Evolutionary conservation across 2,329 filamentous ascomycete genomes (phyloP), one percentile per base, ranked within the genome.

Genomic region (Apiospora rasikravindrae): DNA sequence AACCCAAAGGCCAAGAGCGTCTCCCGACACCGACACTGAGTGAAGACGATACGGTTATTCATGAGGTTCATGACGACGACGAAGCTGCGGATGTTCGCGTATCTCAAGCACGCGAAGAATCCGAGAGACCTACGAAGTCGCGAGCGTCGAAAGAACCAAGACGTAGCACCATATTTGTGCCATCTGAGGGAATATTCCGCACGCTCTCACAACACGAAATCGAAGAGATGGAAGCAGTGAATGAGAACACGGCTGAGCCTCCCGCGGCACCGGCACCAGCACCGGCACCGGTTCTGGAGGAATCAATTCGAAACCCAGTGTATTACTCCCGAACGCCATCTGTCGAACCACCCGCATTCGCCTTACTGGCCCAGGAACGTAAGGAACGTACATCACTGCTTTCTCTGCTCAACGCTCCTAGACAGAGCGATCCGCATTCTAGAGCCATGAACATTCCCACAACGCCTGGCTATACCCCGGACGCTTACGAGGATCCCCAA

Each of bases 151-250:
- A 72, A 73, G 85, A 80, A 76, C 83, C 81, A 71, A 86, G 84
- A 75, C 87, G 79, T 37, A 88, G 84, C 77, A 88, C 87, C 49
- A 86, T 91, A 70, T 89, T 92, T 76, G 87, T 89, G 16, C 89
- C 91, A 6, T 86, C 87, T 24, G 86, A 92, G 77, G 92, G 90
- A 67, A 88, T 90, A 71, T 91, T 92, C 78, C 87, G 88, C 67
- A 89, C 89, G 2, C 82, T 91, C 64, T 88, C 89, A 1, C 85
- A 89, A 74, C 82, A 87, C 73, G 87, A 89, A 72, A 84, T 86
- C 14, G 83, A 84, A 24, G 83, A 82, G 6, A 79, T 86, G 71
- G 82, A 85, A 71, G 80, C 75, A 40, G 73, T 75, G 10, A 76
- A 78, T 3, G 73, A 77, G 13, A 74, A 77, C n/a, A 75, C 76